Evolutionary conservation across 495 filamentous ascomycete species (phyloP).

Genomic region (Cairneyella variabilis): DNA sequence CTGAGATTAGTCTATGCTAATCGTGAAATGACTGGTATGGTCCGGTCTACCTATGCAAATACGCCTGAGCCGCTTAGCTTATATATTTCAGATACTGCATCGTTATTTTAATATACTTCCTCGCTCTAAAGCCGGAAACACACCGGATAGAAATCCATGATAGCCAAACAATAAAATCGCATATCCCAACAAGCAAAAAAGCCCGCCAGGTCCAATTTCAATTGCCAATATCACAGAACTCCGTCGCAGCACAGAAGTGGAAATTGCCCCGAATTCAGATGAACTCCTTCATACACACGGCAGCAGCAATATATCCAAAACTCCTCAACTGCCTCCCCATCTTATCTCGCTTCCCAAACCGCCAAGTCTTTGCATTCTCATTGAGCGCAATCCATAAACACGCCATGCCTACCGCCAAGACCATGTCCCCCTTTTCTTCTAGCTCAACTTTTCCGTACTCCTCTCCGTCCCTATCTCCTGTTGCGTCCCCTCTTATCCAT

Average conservation of each 20-base stretch:
- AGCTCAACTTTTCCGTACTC: neutral
- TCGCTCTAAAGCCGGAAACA: no score
- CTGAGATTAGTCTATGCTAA: slow-evolving; percentile 10
- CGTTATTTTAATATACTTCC: no score
- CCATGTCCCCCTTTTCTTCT: neutral
- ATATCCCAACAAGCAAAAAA: no score
- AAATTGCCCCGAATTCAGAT: no score
- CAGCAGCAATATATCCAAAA: slow-evolving; percentile 9
- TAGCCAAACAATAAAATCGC: no score
- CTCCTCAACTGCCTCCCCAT: neutral
- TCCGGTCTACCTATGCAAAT: slow-evolving; percentile 7
- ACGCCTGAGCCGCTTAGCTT: no score
- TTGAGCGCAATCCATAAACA: slow-evolving; percentile 1
- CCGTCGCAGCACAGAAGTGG: no score
- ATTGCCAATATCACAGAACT: no score
- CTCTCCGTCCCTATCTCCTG: no score
- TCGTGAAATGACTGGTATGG: slow-evolving; percentile 9
- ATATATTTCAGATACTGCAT: no score
- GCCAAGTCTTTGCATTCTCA: neutral
- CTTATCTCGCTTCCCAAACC: neutral
- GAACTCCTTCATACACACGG: slow-evolving; percentile 7
- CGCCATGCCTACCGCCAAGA: neutral
- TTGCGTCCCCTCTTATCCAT: neutral
- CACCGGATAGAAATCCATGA: no score
- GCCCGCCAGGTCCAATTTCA: no score